phyloP scores from a whole-genome alignment of 2,329 filamentous ascomycete species.

The Erysiphe pulchra region DNA sequence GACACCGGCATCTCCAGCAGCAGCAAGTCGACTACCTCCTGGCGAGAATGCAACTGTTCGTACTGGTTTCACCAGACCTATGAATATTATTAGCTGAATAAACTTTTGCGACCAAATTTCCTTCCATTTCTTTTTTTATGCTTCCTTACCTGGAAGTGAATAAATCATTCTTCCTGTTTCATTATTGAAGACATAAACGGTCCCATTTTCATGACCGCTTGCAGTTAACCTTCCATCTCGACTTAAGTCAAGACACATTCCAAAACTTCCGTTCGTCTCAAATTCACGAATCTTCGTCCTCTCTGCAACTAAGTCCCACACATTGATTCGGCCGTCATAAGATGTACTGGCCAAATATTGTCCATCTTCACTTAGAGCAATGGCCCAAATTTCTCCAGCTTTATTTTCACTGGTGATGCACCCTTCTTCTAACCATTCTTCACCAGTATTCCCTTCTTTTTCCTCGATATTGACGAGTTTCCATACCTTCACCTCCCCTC shows the following conservation, averaged over 20 bases:
- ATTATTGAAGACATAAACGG: slow-evolving; percentile 87
- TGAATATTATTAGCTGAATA: slow-evolving; percentile 1
- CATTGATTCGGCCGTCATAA: slow-evolving; percentile 65
- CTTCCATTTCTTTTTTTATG: neutral
- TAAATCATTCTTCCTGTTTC: slow-evolving; percentile 64
- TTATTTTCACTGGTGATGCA: slow-evolving; percentile 27
- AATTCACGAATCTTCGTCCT: slow-evolving; percentile 49
- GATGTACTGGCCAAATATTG: slow-evolving; percentile 68
- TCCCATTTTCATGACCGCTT: slow-evolving; percentile 78
- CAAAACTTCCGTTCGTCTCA: slow-evolving; percentile 83
- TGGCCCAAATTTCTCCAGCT: slow-evolving; percentile 59
- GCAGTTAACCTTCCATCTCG: slow-evolving; percentile 64
- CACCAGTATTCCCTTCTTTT: slow-evolving; percentile 24
- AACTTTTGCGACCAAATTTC: too few species aligned
- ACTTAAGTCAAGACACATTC: slow-evolving; percentile 61
- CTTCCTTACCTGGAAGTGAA: slow-evolving; percentile 44
- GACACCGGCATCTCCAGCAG: slow-evolving; percentile 66
- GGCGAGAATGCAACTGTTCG: slow-evolving; percentile 75
- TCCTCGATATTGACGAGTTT: slow-evolving; percentile 29
- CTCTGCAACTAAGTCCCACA: slow-evolving; percentile 45
- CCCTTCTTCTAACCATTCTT: slow-evolving; percentile 20
- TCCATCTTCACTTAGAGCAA: slow-evolving; percentile 65
- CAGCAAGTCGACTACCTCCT: slow-evolving; percentile 58
- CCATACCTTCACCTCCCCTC: slow-evolving; percentile 75
- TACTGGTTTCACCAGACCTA: slow-evolving; percentile 66